Evolutionary conservation across 805 yeast species (phyloP), one percentile per base, ranked within the genome.

Genomic region (Teunomyces cretensis): DNA sequence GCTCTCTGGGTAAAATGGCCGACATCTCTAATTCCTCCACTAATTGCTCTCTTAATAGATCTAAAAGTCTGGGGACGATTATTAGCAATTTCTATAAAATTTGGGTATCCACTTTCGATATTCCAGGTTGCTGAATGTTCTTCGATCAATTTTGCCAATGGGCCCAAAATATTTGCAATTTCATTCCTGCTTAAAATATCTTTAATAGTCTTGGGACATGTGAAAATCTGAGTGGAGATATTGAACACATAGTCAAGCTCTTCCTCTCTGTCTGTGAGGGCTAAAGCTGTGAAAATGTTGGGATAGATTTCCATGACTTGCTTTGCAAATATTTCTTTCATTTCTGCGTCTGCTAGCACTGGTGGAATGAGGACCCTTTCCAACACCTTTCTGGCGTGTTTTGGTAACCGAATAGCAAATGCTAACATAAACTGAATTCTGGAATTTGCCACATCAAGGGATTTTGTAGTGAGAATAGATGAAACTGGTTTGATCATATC

Each of bases 321-420:
- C 12, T 64, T 57, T 14, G 83, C 70, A 45, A 84, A 79, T 11
- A 61, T 48, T 0, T 67, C 61, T 53, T 86, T 84, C 49, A 64
- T 71, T 0, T 59, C 56, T 2, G 72, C 49, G 36, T 81, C 79
- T 0, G 83, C 71, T 1, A 86, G 70, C 22, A 85, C 59, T 0
- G 81, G 70, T 0, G 89, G 82, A 8, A 84, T 66, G 2, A 85
- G 50, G 1, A 80, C 57, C 22, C 72, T 66, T 39, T 78, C 75
- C 13, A 86, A 44, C 6, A 60, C 58, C 36, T 68, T 72, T 56
- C 94, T 73, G 6, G 76, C 54, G 3, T 54, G 51, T 46, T 83
- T 81, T 65, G 81, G 71, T 28, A 76, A 75, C 51, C 94, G 70
- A 31, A 79, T 70, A 48, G 86, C 87, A 46, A 84, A 77, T 47